Percentiles rank a stretch among this genome's conserved stretches.
These are phyloP conservation scores for Rhodotorula taiwanensis DNA, from an alignment of 768 basidiomycete species.

Conservation along the genomic window DNA sequence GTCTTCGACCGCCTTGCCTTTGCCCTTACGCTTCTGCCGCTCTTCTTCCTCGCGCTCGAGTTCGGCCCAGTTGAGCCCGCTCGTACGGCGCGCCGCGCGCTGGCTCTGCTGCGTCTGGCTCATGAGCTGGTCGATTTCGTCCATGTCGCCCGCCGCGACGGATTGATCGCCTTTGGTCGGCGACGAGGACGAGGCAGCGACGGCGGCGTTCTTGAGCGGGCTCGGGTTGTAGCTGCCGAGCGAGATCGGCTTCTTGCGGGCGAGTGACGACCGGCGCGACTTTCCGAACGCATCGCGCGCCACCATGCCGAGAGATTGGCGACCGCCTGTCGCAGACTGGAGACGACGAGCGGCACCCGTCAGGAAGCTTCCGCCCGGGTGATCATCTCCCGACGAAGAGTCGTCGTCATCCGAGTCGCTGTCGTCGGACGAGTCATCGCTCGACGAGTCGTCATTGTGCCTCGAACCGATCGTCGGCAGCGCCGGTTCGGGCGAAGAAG, in stretches of 20 bases:
- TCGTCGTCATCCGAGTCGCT: constrained; percentile 13
- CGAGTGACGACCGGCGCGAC: neutral
- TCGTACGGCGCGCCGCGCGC: neutral
- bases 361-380: neutral
- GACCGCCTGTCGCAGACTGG: neutral
- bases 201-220: constrained; percentile 12
- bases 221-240: constrained; percentile 2
- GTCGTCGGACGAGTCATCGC: constrained; percentile 6
- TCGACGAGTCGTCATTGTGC: neutral
- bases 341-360: neutral
- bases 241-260: constrained; percentile 2
- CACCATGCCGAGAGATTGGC: constrained; percentile 7
- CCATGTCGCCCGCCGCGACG: neutral
- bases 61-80: constrained; percentile 11
- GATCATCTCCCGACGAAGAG: constrained; percentile 3
- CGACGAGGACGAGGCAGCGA: constrained; percentile 3
- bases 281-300: constrained; percentile 22
- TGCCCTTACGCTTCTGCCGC: constrained; percentile 9
- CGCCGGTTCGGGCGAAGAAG: constrained; percentile 23
- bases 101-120: constrained; percentile 17
- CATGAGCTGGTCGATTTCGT: constrained; percentile 20
- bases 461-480: constrained; percentile 20
- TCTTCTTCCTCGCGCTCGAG: neutral
- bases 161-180: neutral
- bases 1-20: neutral